Base-by-base conservation (phyloP, 495 filamentous ascomycete species). In the Cenococcum geophilum region DNA sequence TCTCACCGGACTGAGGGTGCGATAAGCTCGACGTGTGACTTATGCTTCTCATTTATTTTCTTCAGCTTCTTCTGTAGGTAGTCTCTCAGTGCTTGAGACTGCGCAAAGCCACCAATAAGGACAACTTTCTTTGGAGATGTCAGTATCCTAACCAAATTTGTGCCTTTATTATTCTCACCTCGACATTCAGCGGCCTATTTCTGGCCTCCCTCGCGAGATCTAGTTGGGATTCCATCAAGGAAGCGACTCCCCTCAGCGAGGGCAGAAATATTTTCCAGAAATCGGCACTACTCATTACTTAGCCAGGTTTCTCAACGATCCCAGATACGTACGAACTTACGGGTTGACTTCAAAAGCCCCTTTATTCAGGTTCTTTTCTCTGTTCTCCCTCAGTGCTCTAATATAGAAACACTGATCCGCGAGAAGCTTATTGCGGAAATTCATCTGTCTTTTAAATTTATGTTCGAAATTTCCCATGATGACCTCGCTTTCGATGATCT, bases 91-190 rank as follows among this genome's bases (percentile, higher is more conserved):
- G 66, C 67, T 43, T 62, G 62, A 16, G 72, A 70, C 6, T 55
- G 58, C 14, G 55, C 70, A 63, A 74, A 74, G 20, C 72, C 72
- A 35, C 72, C 70, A 22, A 71, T 71, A 14, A 74, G 59, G 52
- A 72, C 49, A 16, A 74, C 66, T 70, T 70, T 66, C 70, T 72
- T 37, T 55, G 58, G 59, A 56, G 45, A 10, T 35, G 66, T 66
- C 55, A 76, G 60, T 0, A 72, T 73, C 4, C 58, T 55, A 14
- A 67, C 1, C 16, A 34, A 42, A 43, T 11, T 35, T 32, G 21
- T 53, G 20, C 34, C 23, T 42, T 21, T 23, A 11, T 32, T 5
- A 10, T 37, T 34, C n/a, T 47, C 37, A 51, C 48, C 18, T 51
- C 18, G 21, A 49, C 45, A 49, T 22, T 22, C 21, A 49, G 48